Evolutionary conservation across 805 yeast genomes (phyloP).

Genomic region (Candida peoriensis): DNA sequence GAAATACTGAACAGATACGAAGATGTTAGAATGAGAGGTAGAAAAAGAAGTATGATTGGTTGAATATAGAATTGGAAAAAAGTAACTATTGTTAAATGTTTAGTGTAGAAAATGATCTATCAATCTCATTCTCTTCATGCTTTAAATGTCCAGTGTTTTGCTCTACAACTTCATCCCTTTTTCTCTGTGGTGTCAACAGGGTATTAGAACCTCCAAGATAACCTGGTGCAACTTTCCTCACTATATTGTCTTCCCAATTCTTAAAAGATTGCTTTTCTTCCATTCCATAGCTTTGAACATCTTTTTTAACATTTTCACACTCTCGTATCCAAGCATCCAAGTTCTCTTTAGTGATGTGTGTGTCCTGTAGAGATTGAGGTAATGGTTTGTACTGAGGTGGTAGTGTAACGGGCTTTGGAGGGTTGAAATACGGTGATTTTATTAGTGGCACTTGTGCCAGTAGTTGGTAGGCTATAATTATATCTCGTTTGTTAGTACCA

Average conservation of each 20-base stretch:
- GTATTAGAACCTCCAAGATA: conserved; percentile 27
- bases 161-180: not conserved
- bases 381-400: conserved; percentile 41
- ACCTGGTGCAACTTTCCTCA: conserved; percentile 37
- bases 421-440: conserved; percentile 44
- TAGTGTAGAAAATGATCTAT: conserved; percentile 18
- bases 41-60: conserved; percentile 94
- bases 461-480: conserved; percentile 46
- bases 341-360: conserved; percentile 25
- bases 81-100: conserved; percentile 4
- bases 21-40: conserved; percentile 85
- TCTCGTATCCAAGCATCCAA: conserved; percentile 29
- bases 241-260: conserved; percentile 28
- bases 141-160: conserved; percentile 3
- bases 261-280: conserved; percentile 21
- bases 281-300: conserved; percentile 22
- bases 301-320: conserved; percentile 24
- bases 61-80: conserved; percentile 18
- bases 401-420: conserved; percentile 51
- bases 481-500: too few species aligned
- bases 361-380: conserved; percentile 29
- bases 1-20: conserved; percentile 65
- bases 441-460: conserved; percentile 52
- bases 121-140: conserved; percentile 21
- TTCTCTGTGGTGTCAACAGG: conserved; percentile 18